Conservation (phyloP, 768 basidiomycete genomes). For the Psilocybe tampanensis region DNA sequence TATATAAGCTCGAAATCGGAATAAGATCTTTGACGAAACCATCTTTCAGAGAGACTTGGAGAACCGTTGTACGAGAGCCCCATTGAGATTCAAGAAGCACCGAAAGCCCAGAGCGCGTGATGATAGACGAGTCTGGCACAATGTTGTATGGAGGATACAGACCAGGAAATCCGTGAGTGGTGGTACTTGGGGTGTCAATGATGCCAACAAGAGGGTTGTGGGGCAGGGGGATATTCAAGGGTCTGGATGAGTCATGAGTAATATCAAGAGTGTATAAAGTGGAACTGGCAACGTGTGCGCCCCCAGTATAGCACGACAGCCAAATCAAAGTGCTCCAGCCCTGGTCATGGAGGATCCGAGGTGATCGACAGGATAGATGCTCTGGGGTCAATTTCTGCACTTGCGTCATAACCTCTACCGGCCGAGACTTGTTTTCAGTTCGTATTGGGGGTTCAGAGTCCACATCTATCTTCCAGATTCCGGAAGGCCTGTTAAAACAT, state of each 20-base stretch:
- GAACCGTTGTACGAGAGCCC: constrained; percentile 54
- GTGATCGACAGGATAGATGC: constrained; percentile 57
- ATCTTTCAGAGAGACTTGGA: constrained; percentile 43
- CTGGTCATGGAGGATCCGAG: constrained; percentile 43
- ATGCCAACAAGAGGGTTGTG: constrained; percentile 39
- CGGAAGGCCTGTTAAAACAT: constrained; percentile 61
- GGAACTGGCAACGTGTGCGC: constrained; percentile 60
- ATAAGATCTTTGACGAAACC: constrained; percentile 50
- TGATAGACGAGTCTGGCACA: constrained; percentile 34
- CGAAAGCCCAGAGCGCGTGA: constrained; percentile 17
- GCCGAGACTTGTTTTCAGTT: constrained; percentile 8
- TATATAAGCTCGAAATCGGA: constrained; percentile 40
- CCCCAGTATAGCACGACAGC: constrained; percentile 56
- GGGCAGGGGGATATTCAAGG: constrained; percentile 1
- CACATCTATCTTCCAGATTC: constrained; percentile 54
- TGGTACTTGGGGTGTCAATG: constrained; percentile 34
- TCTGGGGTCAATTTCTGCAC: constrained; percentile 43
- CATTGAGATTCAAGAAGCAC: constrained; percentile 53
- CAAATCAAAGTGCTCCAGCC: constrained; percentile 43
- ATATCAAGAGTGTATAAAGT: constrained; percentile 49
- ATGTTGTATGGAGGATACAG: constrained; percentile 58
- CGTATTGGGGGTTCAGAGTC: not conserved
- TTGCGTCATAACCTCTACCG: constrained; percentile 15
- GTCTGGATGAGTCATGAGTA: constrained; percentile 11
- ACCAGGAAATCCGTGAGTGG: constrained; percentile 54